Evolutionary conservation across 257 asterid genomes (phyloP), one percentile per base, ranked within the genome.

Genomic region (Anisodus tanguticus): DNA sequence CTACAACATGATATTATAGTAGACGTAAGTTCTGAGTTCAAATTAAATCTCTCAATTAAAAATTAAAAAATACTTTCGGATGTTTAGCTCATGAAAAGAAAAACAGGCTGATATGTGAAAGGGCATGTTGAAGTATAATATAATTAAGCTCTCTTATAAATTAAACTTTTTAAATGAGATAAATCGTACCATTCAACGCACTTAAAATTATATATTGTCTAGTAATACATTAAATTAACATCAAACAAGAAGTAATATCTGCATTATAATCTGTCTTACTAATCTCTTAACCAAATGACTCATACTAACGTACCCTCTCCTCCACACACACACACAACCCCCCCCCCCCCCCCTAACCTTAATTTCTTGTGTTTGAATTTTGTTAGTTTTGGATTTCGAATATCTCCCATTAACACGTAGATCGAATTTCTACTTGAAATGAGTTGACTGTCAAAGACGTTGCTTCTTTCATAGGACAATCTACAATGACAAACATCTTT

Each of bases 381-480:
- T 66, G 35, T 31, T 31, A 31, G 2, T 31, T 31, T 31, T 31
- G 35, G 35, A 31, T 31, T 31, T 31, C 1, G 72, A 5, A 26
- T 31, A 41, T 41, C 0, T 41, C 6, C 45, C 45, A 4, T 9
- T 4, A 63, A 64, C 45, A 17, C 2, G 45, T 64, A 31, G 45
- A 64, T 64, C 4, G n/a, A 64, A 15, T 68, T 64, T 37, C 6
- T 3, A 37, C 22, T 13, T 39, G 31, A 37, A 22, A 68, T 68
- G 47, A 69, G 54, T 69, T 69, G 78, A 69, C 54, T 39, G 1
- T 1, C 0, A 64, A 64, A 64, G 35, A 37, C 6, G 45, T 68
- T 68, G 76, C 88, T 90, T 90, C 90, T 86, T 86, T 80, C 83
- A 57, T 85, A 85, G 85, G 90, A 90, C 89, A 88, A 86, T 31